Percentiles rank a stretch among this genome's conserved stretches.
phyloP scores from a whole-genome alignment of 169 alveolate genomes.

The Plasmodium berghei region DNA sequence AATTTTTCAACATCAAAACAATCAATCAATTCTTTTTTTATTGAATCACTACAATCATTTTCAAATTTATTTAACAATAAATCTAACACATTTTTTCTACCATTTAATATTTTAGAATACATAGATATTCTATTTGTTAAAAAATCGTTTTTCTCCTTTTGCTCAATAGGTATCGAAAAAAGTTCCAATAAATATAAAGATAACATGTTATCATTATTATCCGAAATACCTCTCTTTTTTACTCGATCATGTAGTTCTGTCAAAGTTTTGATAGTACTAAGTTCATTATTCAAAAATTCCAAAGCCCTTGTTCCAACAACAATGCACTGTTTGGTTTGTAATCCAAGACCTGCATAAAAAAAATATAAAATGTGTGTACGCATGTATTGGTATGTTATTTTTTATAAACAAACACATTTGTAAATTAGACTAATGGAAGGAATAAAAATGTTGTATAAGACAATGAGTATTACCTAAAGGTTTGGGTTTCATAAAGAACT shows the following conservation, averaged over 20 bases:
- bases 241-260: slow-evolving; percentile 89
- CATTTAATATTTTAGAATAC: slow-evolving; percentile 86
- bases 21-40: slow-evolving; percentile 80
- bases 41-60: slow-evolving; percentile 80
- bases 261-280: slow-evolving; percentile 85
- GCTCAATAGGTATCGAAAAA: slow-evolving; percentile 88
- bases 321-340: slow-evolving; percentile 89
- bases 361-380: neutral
- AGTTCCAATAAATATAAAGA: slow-evolving; percentile 89
- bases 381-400: neutral
- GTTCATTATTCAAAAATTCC: slow-evolving; percentile 87
- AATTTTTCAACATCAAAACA: slow-evolving; percentile 85
- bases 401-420: too few species aligned
- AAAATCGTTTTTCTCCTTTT: slow-evolving; percentile 88
- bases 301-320: slow-evolving; percentile 92
- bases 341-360: slow-evolving; percentile 84
- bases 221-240: slow-evolving; percentile 81
- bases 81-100: slow-evolving; percentile 82
- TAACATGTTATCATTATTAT: slow-evolving; percentile 84
- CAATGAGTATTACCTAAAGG: slow-evolving; percentile 78
- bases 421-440: too few species aligned
- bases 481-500: slow-evolving; percentile 86
- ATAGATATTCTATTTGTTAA: slow-evolving; percentile 83
- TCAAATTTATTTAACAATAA: slow-evolving; percentile 76
- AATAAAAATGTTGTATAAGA: too few species aligned